A percentile compares a stretch with the other conserved stretches of the same genome.
These are phyloP conservation scores for Trypanosoma platydactyli DNA, from an alignment of 208 protist genomes.

Conservation along the genomic window DNA sequence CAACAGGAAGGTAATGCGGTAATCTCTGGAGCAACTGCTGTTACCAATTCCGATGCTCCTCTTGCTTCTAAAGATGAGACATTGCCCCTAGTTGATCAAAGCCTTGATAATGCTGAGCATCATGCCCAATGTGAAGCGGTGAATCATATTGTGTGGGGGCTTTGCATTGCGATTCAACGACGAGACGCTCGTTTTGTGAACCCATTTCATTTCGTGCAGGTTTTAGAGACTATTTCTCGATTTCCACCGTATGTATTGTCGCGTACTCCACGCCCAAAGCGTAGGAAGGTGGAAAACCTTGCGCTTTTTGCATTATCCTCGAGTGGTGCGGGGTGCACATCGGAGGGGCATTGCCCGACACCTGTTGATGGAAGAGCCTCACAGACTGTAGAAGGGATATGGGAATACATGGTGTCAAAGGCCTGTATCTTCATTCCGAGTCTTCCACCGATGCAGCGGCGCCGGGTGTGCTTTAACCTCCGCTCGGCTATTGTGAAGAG, in stretches of 20 bases:
- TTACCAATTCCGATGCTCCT: neutral
- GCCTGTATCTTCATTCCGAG: conserved; percentile 74
- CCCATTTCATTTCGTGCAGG: conserved; percentile 78
- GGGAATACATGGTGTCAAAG: conserved; percentile 76
- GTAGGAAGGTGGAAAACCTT: conserved; percentile 1
- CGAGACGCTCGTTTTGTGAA: conserved; percentile 66
- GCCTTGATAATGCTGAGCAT: conserved; percentile 15
- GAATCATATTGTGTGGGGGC: conserved; percentile 46
- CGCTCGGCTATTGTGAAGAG: conserved; percentile 38
- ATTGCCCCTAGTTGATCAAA: neutral
- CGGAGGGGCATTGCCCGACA: neutral
- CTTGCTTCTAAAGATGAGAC: neutral
- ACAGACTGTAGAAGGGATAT: conserved; percentile 55
- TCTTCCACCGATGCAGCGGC: conserved; percentile 43
- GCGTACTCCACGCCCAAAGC: conserved; percentile 23
- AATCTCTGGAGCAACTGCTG: neutral
- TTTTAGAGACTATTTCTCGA: conserved; percentile 52
- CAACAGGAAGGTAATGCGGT: neutral
- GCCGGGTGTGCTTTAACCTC: conserved; percentile 43
- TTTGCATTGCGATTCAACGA: conserved; percentile 44
- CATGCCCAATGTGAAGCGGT: conserved; percentile 42
- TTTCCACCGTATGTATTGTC: conserved; percentile 54
- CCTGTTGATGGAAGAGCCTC: conserved; percentile 5
- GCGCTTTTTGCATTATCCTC: neutral
- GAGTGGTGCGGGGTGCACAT: too few relatives aligned